Conservation (phyloP, 768 basidiomycete genomes). For the Boletus coccyginus region DNA sequence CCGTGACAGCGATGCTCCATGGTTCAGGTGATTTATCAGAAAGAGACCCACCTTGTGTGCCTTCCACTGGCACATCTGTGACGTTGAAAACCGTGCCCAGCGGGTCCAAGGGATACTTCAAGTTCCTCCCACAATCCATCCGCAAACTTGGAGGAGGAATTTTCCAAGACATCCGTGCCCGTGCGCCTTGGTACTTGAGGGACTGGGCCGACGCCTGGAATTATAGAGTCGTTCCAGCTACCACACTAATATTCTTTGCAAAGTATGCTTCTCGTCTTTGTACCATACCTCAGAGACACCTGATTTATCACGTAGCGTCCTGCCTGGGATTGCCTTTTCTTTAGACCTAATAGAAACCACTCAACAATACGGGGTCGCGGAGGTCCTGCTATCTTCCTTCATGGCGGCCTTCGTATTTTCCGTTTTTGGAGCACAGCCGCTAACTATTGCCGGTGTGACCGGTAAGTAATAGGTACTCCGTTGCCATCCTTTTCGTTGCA, state of each 20-base stretch:
- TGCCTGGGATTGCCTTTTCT: conserved; percentile 90
- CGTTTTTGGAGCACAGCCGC: conserved; percentile 83
- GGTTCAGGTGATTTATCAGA: background rate
- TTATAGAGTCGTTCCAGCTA: conserved; percentile 86
- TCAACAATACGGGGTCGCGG: conserved; percentile 83
- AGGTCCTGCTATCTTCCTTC: conserved; percentile 80
- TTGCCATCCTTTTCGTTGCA: background rate
- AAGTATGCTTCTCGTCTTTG: conserved; percentile 49
- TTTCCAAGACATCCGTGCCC: conserved; percentile 60
- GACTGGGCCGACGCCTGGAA: conserved; percentile 95
- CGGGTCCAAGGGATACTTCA: background rate
- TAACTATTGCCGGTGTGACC: conserved; percentile 90
- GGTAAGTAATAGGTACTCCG: conserved; percentile 37
- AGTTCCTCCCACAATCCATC: conserved; percentile 15
- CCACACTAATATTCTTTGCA: conserved; percentile 81
- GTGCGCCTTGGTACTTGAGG: conserved; percentile 75
- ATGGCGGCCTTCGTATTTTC: conserved; percentile 90
- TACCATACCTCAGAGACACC: background rate
- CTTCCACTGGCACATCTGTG: conserved; percentile 2
- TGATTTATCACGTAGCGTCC: conserved; percentile 46
- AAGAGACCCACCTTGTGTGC: background rate
- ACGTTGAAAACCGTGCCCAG: background rate
- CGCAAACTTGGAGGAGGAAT: conserved; percentile 58
- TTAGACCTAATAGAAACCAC: conserved; percentile 91
- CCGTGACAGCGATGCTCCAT: background rate